These are phyloP conservation scores for Suhomyces faveliae DNA, from an alignment of 805 yeast genomes.

Conservation along the genomic window DNA sequence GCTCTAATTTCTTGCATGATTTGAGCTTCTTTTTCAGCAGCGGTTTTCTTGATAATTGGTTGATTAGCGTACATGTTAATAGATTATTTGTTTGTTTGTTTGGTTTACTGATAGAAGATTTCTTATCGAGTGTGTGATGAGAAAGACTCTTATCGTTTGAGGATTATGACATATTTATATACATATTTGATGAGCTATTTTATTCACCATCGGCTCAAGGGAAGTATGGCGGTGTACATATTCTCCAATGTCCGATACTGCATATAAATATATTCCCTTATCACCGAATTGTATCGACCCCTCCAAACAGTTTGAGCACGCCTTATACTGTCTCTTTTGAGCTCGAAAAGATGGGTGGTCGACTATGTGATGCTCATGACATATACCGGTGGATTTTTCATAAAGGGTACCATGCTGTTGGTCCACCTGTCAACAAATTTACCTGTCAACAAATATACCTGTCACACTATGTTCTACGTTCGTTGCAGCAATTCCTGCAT, in stretches of 20 bases:
- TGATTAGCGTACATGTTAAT: conserved; percentile 4
- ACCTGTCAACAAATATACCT: too few species aligned
- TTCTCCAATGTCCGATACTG: neutral
- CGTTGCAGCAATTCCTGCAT: too few species aligned
- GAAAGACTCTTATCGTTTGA: neutral
- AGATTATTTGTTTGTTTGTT: neutral
- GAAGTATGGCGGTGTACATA: neutral
- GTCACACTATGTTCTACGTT: too few species aligned
- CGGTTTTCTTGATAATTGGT: conserved; percentile 12
- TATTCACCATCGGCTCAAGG: neutral
- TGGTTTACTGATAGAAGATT: too few species aligned
- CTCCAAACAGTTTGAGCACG: too few species aligned
- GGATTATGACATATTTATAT: neutral
- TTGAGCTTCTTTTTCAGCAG: conserved; percentile 47
- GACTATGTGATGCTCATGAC: too few species aligned
- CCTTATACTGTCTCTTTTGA: too few species aligned
- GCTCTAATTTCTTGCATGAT: conserved; percentile 46
- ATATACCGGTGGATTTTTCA: too few species aligned
- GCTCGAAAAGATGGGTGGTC: too few species aligned
- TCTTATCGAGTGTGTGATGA: neutral
- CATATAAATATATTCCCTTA: neutral
- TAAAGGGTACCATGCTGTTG: too few species aligned
- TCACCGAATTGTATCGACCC: neutral
- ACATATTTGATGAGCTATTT: neutral
- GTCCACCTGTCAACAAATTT: too few species aligned